These are phyloP conservation scores for Solanum dulcamara DNA, from an alignment of 257 asterid genomes.

Conservation along the genomic window DNA sequence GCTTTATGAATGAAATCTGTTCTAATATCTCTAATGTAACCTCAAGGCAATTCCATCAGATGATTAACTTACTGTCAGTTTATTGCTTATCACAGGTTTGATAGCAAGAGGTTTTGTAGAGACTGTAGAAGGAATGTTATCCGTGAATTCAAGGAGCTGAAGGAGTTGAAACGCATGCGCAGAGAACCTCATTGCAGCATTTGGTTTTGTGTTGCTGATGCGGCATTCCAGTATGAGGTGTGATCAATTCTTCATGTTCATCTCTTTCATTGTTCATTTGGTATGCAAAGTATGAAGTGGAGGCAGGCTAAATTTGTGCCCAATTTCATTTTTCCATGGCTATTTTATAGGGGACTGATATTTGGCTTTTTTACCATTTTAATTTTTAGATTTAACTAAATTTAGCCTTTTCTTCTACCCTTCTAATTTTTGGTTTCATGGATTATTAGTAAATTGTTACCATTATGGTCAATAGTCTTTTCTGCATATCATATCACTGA, in stretches of 20 bases:
- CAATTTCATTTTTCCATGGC: background rate
- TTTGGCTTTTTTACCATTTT: background rate
- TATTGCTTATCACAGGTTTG: slow-evolving; percentile 55
- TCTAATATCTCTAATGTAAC: background rate
- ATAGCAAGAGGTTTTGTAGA: slow-evolving; percentile 95
- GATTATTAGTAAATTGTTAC: background rate
- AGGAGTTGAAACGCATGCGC: slow-evolving; percentile 81
- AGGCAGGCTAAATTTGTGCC: background rate
- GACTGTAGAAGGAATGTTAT: slow-evolving; percentile 97
- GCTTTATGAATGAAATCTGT: background rate
- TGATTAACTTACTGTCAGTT: background rate
- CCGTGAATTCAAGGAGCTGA: slow-evolving; percentile 94
- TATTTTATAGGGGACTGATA: background rate
- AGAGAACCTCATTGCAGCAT: slow-evolving; percentile 80
- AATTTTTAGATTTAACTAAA: background rate
- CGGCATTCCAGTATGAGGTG: slow-evolving; percentile 94
- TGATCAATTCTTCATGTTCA: background rate
- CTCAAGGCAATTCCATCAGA: background rate
- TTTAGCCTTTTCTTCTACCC: background rate
- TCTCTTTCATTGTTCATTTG: background rate
- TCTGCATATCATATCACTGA: background rate
- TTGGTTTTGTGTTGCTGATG: slow-evolving; percentile 95
- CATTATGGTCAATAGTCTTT: background rate
- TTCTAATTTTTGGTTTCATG: background rate
- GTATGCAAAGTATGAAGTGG: background rate